Evolutionary conservation across 2,329 filamentous ascomycete species (phyloP).

Genomic region (Talaromyces amestolkiae): DNA sequence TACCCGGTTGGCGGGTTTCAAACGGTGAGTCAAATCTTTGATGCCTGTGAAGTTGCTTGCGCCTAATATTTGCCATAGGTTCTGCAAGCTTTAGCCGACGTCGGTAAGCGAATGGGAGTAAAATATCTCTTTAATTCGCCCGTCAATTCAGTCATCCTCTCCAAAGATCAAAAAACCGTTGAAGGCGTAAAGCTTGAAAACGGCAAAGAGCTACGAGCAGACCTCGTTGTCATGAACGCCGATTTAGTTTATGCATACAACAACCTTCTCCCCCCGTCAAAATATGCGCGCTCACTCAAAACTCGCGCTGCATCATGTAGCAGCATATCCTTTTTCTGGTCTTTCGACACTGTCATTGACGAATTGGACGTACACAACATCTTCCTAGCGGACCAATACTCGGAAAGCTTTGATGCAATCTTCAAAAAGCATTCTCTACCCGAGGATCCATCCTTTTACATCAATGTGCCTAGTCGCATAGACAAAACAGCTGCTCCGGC

Average conservation of each 20-base stretch:
- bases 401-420: constrained; percentile 71
- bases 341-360: neutral
- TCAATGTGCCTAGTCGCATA: constrained; percentile 70
- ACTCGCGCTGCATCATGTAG: neutral
- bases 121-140: neutral
- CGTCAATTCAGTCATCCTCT: neutral
- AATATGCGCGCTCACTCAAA: neutral
- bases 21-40: neutral
- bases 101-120: neutral
- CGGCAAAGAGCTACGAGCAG: neutral
- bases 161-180: neutral
- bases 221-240: neutral
- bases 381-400: constrained; percentile 30
- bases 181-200: neutral
- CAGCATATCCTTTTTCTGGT: neutral
- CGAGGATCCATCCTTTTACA: constrained; percentile 69
- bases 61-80: neutral
- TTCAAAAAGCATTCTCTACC: constrained; percentile 69
- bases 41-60: neutral
- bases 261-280: neutral
- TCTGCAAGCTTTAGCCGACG: neutral
- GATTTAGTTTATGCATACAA: neutral
- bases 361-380: neutral
- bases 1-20: neutral
- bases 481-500: constrained; percentile 66